Evolutionary conservation across 106 monocot species (phyloP), one percentile per base, ranked within the genome.

Genomic region (Allium sativum): DNA sequence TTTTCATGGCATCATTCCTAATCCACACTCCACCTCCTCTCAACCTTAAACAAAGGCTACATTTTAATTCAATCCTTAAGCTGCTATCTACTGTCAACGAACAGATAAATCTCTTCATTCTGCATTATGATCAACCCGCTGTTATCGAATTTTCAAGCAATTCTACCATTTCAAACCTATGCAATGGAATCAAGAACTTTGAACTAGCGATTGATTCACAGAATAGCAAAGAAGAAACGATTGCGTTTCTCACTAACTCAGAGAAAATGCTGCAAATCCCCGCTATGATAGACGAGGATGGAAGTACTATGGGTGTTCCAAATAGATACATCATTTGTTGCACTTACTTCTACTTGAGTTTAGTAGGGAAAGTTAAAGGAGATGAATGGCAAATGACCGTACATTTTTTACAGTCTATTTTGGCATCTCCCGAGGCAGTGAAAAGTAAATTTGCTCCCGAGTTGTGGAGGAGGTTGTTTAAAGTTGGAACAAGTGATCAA

Each of bases 381-480:
- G 96, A 98, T 59, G 78, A 82, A 52, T 91, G 84, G 91, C 96
- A 96, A 80, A 84, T 82, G 82, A 82, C 87, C 1, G 77, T 82
- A 73, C 84, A 96, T 62, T 74, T 96, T 40, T 67, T 96, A 18
- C 96, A 96, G 75, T 79, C 84, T 0, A 56, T 88, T 20, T 55
- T 82, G 16, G 87, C 90, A 4, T 79, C 65, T 9, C 79, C 96
- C 1, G 41, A 58, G 4, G 58, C 56, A 45, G 81, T 96, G 2
- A 61, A 78, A 53, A 57, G n/a, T n/a, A 81, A 85, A 55, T 72
- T 96, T 44, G 84, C 81, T 14, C 82, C 87, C 40, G 78, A 56
- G 56, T 55, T 91, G 51, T 84, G 84, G 72, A 58, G 57, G 20
- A 71, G 67, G 7, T 60, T 96, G 5, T 96, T 88, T 48, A 66